These are phyloP conservation scores for Pseudonectria buxi DNA, from an alignment of 2,329 filamentous ascomycete genomes.

Conservation along the genomic window DNA sequence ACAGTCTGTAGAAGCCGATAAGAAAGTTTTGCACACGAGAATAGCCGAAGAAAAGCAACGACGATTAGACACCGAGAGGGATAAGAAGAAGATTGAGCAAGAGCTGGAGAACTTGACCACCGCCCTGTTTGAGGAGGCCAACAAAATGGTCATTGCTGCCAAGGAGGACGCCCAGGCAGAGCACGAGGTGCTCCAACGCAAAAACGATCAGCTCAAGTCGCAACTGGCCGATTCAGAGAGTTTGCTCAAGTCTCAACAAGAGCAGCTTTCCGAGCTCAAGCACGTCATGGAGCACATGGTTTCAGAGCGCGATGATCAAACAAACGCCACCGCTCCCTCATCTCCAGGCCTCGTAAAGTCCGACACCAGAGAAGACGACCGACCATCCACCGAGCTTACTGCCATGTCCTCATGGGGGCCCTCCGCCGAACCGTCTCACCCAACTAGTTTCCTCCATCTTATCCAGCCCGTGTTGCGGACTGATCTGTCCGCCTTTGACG, in stretches of 20 bases:
- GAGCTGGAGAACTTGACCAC: conserved; percentile 87
- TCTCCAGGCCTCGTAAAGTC: conserved; percentile 71
- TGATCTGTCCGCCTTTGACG: conserved; percentile 73
- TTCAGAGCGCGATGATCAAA: conserved; percentile 64
- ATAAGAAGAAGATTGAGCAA: conserved; percentile 83
- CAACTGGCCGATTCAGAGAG: conserved; percentile 83
- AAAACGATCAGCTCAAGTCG: conserved; percentile 78
- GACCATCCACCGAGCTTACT: conserved; percentile 23
- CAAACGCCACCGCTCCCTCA: conserved; percentile 67
- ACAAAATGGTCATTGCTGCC: conserved; percentile 88
- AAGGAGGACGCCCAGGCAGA: conserved; percentile 84
- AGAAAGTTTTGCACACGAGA: conserved; percentile 49
- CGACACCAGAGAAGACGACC: conserved; percentile 48
- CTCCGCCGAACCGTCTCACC: conserved; percentile 43
- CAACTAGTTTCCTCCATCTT: conserved; percentile 72
- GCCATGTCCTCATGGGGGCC: conserved; percentile 26
- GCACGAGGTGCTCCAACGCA: conserved; percentile 71
- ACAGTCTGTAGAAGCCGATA: conserved; percentile 67
- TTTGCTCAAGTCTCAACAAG: conserved; percentile 81
- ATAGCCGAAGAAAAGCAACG: conserved; percentile 60
- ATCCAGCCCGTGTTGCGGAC: conserved; percentile 76
- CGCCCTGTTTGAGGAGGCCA: conserved; percentile 95
- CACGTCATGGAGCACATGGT: conserved; percentile 84
- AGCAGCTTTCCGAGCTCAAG: conserved; percentile 88
- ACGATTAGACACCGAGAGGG: conserved; percentile 61